Evolutionary conservation across 495 filamentous ascomycete genomes (phyloP).

Genomic region (Penicillium nucicola): DNA sequence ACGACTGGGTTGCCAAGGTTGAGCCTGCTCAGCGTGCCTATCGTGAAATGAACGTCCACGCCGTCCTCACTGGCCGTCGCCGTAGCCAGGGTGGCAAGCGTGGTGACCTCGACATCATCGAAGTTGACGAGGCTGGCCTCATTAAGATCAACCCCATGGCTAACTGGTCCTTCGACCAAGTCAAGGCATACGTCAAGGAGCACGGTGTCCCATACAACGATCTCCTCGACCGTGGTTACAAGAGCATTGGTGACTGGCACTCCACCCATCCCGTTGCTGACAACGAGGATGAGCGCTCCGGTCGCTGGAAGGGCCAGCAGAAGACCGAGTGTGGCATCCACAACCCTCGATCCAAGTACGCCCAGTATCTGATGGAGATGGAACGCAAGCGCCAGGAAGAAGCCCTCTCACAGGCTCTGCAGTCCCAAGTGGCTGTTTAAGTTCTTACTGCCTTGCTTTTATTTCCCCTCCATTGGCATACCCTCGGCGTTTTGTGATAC

Average conservation of each 20-base stretch:
- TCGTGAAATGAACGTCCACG: slow-evolving; percentile 80
- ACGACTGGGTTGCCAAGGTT: slow-evolving; percentile 97
- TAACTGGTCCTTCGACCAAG: slow-evolving; percentile 91
- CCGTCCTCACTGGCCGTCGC: slow-evolving; percentile 91
- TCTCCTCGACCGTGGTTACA: slow-evolving; percentile 88
- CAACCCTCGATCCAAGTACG: slow-evolving; percentile 91
- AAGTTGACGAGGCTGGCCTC: slow-evolving; percentile 86
- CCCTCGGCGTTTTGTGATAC: slow-evolving; percentile 25
- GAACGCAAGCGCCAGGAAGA: slow-evolving; percentile 72
- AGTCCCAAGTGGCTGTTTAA: slow-evolving; percentile 28
- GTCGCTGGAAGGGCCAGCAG: slow-evolving; percentile 88
- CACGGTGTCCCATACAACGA: slow-evolving; percentile 92
- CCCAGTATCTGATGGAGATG: slow-evolving; percentile 72
- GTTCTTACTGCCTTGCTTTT: slow-evolving; percentile 4
- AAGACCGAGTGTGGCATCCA: slow-evolving; percentile 99
- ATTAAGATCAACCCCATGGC: slow-evolving; percentile 99
- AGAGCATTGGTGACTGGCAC: slow-evolving; percentile 97
- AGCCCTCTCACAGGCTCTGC: slow-evolving; percentile 43
- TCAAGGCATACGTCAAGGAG: slow-evolving; percentile 78
- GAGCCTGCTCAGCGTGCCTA: slow-evolving; percentile 95
- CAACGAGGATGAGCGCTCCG: slow-evolving; percentile 94
- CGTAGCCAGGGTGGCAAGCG: slow-evolving; percentile 92
- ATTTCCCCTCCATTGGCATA: slow-evolving; percentile 17
- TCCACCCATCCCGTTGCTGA: slow-evolving; percentile 86
- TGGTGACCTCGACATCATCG: slow-evolving; percentile 82